Base-by-base conservation (phyloP, 176 grass and related monocot species). In the Poa annua region DNA sequence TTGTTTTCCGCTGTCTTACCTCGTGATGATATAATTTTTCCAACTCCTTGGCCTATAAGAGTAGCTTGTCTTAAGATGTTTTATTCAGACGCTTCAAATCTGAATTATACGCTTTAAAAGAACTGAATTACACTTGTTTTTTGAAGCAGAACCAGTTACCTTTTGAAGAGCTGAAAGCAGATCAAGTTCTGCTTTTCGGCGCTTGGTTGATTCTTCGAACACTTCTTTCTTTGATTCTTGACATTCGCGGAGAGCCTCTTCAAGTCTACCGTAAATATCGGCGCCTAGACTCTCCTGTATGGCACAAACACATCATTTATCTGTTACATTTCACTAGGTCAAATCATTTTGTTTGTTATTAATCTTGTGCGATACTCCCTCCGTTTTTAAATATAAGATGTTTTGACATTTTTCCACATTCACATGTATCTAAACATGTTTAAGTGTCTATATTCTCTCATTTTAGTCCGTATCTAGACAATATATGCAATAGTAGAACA, bases 181-280 rank as follows among this genome's bases (percentile, higher is more conserved):
- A 34, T 85, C 85, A 36, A 69, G 63, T 70, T 98, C 92, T 8
- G 80, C 92, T 75, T 83, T 87, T 55, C 59, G 91, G 33, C 80
- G 88, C 78, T 89, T 93, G 52, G 61, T 78, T 22, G 76, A 93
- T 85, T 94, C 92, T 88, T 91, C 84, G 0, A 92, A 94, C 49
- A 87, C 84, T 78, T 93, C 95, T 80, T 83, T 84, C 70, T 91
- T 97, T 20, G 59, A 77, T 14, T 50, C 56, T 85, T 93, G 81
- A 52, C 44, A 79, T 85, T 98, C 95, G 26, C 49, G 67, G 13
- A 91, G 85, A 79, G 88, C 92, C 76, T 93, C 85, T 70, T 88
- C 54, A 20, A 91, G 86, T 82, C 87, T 95, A 49, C 70, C 25
- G 64, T 91, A 95, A 69, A 90, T 52, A 42, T 91, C 76, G 36